phyloP scores from a whole-genome alignment of 164 flowering plant species.

The Magnolia officinalis region DNA sequence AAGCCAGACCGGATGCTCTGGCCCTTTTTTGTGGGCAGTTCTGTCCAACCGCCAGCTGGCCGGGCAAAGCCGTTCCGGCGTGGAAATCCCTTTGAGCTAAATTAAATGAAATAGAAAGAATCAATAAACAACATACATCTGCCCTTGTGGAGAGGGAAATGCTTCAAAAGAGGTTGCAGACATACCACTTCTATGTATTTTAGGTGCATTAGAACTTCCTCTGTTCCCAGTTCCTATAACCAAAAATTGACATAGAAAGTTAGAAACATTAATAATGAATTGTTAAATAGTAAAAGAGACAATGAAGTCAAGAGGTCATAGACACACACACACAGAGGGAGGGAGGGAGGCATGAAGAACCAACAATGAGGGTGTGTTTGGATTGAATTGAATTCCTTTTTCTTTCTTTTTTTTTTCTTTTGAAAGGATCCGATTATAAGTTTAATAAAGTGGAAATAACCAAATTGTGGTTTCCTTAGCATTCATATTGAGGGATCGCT shows the following conservation, averaged over 20 bases:
- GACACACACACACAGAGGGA: too few species aligned
- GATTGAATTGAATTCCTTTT: too few species aligned
- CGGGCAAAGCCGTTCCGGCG: too few species aligned
- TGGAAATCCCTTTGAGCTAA: background rate
- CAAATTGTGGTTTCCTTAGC: too few species aligned
- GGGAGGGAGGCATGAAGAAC: background rate
- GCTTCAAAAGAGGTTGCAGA: constrained; percentile 1
- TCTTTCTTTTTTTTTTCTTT: too few species aligned
- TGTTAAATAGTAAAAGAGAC: background rate
- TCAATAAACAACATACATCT: background rate
- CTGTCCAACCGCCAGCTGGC: too few species aligned
- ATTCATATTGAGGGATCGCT: too few species aligned
- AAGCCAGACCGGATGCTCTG: too few species aligned
- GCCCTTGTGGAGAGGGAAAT: background rate
- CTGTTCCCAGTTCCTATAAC: constrained; percentile 68
- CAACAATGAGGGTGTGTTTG: background rate
- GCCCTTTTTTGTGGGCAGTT: too few species aligned
- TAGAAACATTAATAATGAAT: background rate
- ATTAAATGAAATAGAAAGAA: background rate
- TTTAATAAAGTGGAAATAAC: too few species aligned
- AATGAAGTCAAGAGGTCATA: background rate
- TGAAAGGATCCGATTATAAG: too few species aligned
- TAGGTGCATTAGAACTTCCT: constrained; percentile 61
- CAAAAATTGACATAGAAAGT: background rate
- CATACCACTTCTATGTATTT: constrained; percentile 68